A percentile compares a stretch with the other conserved stretches of the same genome.
These are phyloP conservation scores for Zizania latifolia DNA, from an alignment of 176 grass and related monocot genomes.

Conservation along the genomic window DNA sequence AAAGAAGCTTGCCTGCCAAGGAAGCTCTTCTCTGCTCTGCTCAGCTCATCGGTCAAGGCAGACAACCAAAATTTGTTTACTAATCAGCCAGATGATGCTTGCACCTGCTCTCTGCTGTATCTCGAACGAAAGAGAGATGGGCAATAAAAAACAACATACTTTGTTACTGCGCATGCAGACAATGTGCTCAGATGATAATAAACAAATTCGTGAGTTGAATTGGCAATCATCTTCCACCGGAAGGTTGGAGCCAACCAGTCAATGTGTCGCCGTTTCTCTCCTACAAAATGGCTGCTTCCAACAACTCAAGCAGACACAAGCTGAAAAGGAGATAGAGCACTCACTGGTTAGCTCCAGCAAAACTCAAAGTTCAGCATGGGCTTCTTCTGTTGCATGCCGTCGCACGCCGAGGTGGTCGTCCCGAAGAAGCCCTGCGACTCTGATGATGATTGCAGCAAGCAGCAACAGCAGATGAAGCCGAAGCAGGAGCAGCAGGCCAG, in stretches of 20 bases:
- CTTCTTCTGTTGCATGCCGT: slow-evolving; percentile 21
- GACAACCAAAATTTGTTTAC: background rate
- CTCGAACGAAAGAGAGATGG: background rate
- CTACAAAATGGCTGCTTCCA: slow-evolving; percentile 2
- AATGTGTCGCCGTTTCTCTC: no score
- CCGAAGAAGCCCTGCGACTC: slow-evolving; percentile 10
- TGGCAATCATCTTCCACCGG: slow-evolving; percentile 15
- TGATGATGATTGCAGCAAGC: background rate
- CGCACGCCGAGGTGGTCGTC: slow-evolving; percentile 23
- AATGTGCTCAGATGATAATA: background rate
- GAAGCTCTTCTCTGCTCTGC: background rate
- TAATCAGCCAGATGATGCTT: background rate
- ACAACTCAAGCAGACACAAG: background rate
- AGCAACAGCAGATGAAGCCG: background rate
- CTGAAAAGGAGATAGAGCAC: background rate
- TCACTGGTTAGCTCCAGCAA: background rate
- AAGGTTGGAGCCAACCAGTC: slow-evolving; percentile 4
- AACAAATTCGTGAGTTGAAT: background rate
- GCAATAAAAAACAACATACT: no score
- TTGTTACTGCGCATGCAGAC: background rate
- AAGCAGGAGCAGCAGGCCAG: background rate
- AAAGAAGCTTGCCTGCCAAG: background rate
- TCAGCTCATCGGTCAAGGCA: background rate
- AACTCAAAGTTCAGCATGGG: slow-evolving; percentile 5
- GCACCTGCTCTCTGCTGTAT: background rate